Conservation (phyloP, 257 asterid species). For the Eucommia ulmoides region DNA sequence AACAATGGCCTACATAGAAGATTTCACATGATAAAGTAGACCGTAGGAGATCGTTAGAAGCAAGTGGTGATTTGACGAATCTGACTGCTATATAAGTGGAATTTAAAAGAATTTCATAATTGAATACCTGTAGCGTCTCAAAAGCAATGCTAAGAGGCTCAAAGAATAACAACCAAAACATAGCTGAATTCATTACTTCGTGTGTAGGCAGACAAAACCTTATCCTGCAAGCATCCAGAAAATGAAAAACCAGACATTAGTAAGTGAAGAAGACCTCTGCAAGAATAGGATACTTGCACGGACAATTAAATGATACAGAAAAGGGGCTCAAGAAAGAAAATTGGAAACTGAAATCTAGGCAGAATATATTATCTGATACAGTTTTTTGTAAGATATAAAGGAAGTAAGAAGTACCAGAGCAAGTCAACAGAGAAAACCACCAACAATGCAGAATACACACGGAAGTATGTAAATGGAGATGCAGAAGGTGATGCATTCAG, state of each 20-base stretch:
- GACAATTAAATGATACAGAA: too few species aligned
- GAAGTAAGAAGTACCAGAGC: conserved; percentile 47
- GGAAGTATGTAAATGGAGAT: conserved; percentile 80
- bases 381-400: too few species aligned
- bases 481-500: conserved; percentile 90
- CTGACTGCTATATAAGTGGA: too few species aligned
- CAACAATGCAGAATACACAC: conserved; percentile 78
- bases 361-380: too few species aligned
- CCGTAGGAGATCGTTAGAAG: conserved; percentile 6
- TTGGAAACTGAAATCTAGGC: too few species aligned
- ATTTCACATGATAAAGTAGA: conserved; percentile 8
- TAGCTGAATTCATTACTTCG: conserved; percentile 38
- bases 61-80: not conserved
- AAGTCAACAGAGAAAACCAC: conserved; percentile 62
- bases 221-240: conserved; percentile 41
- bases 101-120: not conserved
- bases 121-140: conserved; percentile 84
- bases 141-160: conserved; percentile 93
- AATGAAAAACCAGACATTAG: conserved; percentile 2
- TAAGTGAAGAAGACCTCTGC: conserved; percentile 5
- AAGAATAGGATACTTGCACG: too few species aligned
- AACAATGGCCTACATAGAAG: conserved; percentile 63
- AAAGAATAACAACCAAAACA: conserved; percentile 61
- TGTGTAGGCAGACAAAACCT: conserved; percentile 40
- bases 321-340: too few species aligned